These are phyloP conservation scores for Debaryomyces udenii DNA, from an alignment of 1,139 yeast genomes.

Conservation along the genomic window DNA sequence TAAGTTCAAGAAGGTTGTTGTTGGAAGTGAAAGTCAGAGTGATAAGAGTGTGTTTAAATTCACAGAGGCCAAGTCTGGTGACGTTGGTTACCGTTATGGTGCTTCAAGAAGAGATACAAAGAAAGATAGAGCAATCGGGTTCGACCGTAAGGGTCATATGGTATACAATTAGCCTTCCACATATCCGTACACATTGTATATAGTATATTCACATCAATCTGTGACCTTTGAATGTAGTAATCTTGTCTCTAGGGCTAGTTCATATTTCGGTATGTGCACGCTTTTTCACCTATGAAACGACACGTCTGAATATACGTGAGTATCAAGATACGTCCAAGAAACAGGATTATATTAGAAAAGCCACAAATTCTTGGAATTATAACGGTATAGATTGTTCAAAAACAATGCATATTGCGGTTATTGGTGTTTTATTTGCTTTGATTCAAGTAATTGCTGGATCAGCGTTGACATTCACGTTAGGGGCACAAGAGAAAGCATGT, in stretches of 20 bases:
- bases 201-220: conserved; percentile 10
- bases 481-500: conserved; percentile 80
- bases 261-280: conserved; percentile 3
- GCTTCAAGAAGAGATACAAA: conserved; percentile 86
- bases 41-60: conserved; percentile 73
- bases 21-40: conserved; percentile 54
- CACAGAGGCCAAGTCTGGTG: conserved; percentile 75
- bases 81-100: conserved; percentile 91
- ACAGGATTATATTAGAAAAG: neutral
- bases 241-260: no score
- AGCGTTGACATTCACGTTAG: conserved; percentile 75
- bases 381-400: neutral
- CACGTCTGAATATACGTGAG: conserved; percentile 12
- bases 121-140: conserved; percentile 80
- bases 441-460: conserved; percentile 45
- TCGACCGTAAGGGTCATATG: conserved; percentile 71
- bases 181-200: conserved; percentile 13
- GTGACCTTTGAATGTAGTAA: no score
- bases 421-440: conserved; percentile 26
- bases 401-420: conserved; percentile 20
- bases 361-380: neutral
- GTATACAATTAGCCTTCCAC: conserved; percentile 29
- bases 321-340: neutral
- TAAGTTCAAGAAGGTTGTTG: conserved; percentile 36
- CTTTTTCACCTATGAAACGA: conserved; percentile 8